Conservation (phyloP, 2,329 filamentous ascomycete genomes). For the Aspergillus floridensis region DNA sequence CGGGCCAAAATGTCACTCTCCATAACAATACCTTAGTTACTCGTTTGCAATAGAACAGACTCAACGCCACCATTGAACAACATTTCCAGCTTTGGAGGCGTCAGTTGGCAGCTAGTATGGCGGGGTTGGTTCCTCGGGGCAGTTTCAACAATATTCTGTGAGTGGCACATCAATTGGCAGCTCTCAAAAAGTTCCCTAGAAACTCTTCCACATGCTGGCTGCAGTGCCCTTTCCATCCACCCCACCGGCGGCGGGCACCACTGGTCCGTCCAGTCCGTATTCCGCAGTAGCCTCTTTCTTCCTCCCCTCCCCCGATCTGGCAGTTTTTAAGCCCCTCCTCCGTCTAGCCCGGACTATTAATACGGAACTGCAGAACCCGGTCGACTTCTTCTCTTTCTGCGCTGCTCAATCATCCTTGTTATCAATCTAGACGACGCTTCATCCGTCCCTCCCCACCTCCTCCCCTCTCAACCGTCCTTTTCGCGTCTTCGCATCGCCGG, state of each 20-base stretch:
- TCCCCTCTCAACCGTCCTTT: slow-evolving; percentile 5
- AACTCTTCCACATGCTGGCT: not conserved
- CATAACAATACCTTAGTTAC: not conserved
- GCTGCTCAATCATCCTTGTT: slow-evolving; percentile 6
- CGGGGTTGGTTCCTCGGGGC: not conserved
- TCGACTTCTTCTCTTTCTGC: slow-evolving; percentile 4
- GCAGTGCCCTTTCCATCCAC: not conserved
- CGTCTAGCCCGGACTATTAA: slow-evolving; percentile 17
- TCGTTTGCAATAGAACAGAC: too few relatives aligned
- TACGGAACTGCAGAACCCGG: slow-evolving; percentile 10
- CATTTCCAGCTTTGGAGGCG: not conserved
- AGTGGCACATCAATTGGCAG: slow-evolving; percentile 1
- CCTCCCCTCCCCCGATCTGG: slow-evolving; percentile 8
- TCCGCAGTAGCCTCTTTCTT: not conserved
- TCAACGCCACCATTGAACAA: not conserved
- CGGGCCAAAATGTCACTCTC: not conserved
- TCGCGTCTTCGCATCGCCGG: slow-evolving; percentile 10
- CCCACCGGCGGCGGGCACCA: slow-evolving; percentile 3
- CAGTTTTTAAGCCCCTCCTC: slow-evolving; percentile 14
- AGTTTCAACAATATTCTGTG: slow-evolving; percentile 1
- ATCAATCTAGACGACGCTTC: not conserved
- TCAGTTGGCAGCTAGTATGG: slow-evolving; percentile 1
- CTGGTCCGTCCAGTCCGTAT: slow-evolving; percentile 6
- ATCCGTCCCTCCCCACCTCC: not conserved
- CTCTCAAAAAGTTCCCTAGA: not conserved